A percentile compares a stretch with the other conserved stretches of the same genome.
These are phyloP conservation scores for Colletotrichum shisoi DNA, from an alignment of 2,329 filamentous ascomycete species.

Conservation along the genomic window DNA sequence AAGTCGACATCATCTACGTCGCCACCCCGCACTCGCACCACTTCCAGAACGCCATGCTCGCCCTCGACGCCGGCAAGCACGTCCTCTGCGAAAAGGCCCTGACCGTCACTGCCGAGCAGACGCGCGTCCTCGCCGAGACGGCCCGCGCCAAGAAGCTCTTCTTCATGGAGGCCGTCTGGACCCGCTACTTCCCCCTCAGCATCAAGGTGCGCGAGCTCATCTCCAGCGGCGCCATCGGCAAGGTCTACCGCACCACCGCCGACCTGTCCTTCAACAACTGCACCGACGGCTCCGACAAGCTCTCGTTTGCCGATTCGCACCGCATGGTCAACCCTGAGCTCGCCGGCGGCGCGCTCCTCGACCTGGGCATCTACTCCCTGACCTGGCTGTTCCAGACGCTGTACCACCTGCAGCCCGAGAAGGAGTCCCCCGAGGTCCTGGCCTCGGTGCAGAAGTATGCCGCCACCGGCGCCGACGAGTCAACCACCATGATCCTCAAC, in stretches of 20 bases:
- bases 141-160: constrained; percentile 77
- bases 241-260: constrained; percentile 66
- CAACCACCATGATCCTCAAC: constrained; percentile 77
- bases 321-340: constrained; percentile 85
- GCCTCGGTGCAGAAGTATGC: constrained; percentile 75
- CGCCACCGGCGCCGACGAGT: constrained; percentile 75
- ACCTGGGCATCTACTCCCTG: constrained; percentile 86
- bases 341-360: constrained; percentile 82
- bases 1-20: constrained; percentile 87
- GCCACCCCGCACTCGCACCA: constrained; percentile 92
- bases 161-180: constrained; percentile 91
- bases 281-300: constrained; percentile 64
- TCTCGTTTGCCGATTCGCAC: constrained; percentile 67
- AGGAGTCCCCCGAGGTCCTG: constrained; percentile 73
- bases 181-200: constrained; percentile 84
- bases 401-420: constrained; percentile 79
- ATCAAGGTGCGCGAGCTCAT: constrained; percentile 75
- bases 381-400: constrained; percentile 92
- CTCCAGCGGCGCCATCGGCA: constrained; percentile 62
- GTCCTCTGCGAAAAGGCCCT: constrained; percentile 92
- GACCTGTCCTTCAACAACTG: constrained; percentile 69
- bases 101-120: constrained; percentile 81
- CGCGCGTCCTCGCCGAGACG: constrained; percentile 73
- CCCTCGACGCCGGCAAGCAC: constrained; percentile 82
- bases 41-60: constrained; percentile 89